phyloP scores from a whole-genome alignment of 768 basidiomycete species.

The Suillus spraguei region DNA sequence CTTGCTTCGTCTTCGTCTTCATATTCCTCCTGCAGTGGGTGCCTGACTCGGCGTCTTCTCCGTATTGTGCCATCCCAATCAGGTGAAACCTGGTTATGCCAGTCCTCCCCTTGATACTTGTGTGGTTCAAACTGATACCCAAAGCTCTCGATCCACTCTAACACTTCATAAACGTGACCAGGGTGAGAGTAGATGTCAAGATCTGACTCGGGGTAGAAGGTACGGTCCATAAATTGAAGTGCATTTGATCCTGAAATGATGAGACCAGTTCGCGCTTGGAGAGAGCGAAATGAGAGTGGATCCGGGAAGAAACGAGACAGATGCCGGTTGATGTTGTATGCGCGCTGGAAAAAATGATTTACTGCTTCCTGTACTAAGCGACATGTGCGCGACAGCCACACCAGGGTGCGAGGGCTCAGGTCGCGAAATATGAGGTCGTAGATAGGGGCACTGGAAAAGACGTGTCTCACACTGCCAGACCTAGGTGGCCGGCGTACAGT shows the following conservation, averaged over 20 bases:
- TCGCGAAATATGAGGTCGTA: conserved; percentile 23
- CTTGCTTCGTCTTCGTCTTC: conserved; percentile 2
- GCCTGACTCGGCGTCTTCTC: conserved; percentile 1
- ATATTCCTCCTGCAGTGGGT: accelerated
- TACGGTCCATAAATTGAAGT: conserved; percentile 52
- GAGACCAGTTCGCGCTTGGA: conserved; percentile 45
- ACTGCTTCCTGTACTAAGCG: conserved; percentile 19
- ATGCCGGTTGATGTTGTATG: conserved; percentile 39
- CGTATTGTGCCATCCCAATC: conserved; percentile 22
- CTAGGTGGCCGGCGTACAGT: not conserved
- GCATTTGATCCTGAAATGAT: conserved; percentile 58
- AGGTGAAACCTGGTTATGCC: conserved; percentile 16
- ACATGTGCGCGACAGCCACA: conserved; percentile 26
- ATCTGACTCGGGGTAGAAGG: conserved; percentile 47
- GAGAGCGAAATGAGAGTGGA: conserved; percentile 42
- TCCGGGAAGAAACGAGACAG: conserved; percentile 40
- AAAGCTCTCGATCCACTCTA: conserved; percentile 29
- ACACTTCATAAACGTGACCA: conserved; percentile 33
- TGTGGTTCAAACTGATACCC: conserved; percentile 35
- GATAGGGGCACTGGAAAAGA: conserved; percentile 23
- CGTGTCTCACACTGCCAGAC: not conserved
- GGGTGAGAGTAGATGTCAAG: conserved; percentile 52
- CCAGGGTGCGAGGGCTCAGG: conserved; percentile 30
- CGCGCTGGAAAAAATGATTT: conserved; percentile 24
- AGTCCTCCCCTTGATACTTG: conserved; percentile 19